phyloP scores from a whole-genome alignment of 345 rosid genomes.

The Rhizophora mangle region DNA sequence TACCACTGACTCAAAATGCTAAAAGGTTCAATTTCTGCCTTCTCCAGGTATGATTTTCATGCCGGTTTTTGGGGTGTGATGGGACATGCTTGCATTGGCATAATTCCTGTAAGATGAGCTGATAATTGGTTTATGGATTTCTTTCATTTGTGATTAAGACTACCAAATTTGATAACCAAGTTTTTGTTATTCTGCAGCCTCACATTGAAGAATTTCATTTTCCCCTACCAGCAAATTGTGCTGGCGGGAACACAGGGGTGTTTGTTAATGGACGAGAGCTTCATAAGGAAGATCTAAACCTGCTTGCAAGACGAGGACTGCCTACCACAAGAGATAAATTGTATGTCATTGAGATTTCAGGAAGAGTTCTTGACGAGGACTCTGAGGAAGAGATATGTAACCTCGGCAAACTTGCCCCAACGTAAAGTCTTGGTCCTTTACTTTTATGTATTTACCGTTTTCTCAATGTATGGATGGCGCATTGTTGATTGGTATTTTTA shows the following conservation, averaged over 20 bases:
- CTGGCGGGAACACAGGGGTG: conserved; percentile 22
- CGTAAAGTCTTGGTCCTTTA: conserved; percentile 20
- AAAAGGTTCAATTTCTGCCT: neutral
- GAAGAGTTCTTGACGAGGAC: conserved; percentile 22
- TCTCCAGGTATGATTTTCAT: conserved; percentile 25
- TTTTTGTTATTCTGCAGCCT: conserved; percentile 15
- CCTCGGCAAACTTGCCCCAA: conserved; percentile 32
- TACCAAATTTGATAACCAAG: neutral
- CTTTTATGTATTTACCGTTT: neutral
- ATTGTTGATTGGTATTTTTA: neutral
- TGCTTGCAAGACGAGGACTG: conserved; percentile 24
- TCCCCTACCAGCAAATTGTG: conserved; percentile 25
- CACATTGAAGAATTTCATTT: conserved; percentile 24
- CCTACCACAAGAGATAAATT: conserved; percentile 17
- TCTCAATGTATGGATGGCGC: neutral
- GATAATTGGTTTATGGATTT: neutral
- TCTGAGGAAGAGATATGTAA: conserved; percentile 13
- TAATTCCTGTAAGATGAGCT: conserved; percentile 30
- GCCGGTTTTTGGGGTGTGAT: conserved; percentile 36
- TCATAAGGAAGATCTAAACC: conserved; percentile 22
- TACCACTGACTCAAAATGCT: neutral
- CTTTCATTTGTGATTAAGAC: neutral
- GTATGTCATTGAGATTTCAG: conserved; percentile 18
- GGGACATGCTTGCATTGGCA: conserved; percentile 29
- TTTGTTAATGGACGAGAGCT: conserved; percentile 32